Conservation (phyloP, 2,329 filamentous ascomycete species). For the Clonostachys sp. region DNA sequence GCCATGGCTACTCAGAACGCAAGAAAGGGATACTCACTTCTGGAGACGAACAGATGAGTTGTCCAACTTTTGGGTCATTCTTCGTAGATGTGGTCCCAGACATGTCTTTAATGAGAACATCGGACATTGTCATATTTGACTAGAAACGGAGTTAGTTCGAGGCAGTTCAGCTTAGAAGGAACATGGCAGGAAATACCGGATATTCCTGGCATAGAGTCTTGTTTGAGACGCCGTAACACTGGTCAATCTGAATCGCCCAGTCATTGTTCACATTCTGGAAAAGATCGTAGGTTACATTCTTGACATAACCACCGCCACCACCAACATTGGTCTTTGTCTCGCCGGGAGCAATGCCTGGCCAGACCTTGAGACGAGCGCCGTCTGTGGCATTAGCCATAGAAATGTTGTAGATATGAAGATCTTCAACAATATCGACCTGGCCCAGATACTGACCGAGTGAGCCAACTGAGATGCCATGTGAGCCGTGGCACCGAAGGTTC, state of each 20-base stretch:
- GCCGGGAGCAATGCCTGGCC: conserved; percentile 39
- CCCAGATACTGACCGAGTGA: conserved; percentile 63
- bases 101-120: conserved; percentile 16
- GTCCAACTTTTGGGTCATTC: conserved; percentile 17
- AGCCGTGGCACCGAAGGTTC: conserved; percentile 62
- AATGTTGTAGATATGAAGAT: conserved; percentile 59
- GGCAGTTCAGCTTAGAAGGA: no score
- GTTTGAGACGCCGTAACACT: conserved; percentile 12
- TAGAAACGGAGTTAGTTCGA: no score
- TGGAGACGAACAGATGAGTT: conserved; percentile 17
- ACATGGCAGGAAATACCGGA: background rate
- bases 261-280: conserved; percentile 55
- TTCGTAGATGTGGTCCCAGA: conserved; percentile 19
- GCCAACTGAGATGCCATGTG: conserved; percentile 69
- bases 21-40: conserved; percentile 10
- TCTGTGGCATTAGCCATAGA: conserved; percentile 56
- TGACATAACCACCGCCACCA: conserved; percentile 45
- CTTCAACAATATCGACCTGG: conserved; percentile 62
- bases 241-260: conserved; percentile 18
- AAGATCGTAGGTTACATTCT: conserved; percentile 57
- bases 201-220: conserved; percentile 3
- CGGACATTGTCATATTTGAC: conserved; percentile 13
- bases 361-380: conserved; percentile 69
- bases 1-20: no score
- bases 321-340: conserved; percentile 40